Conservation (phyloP, 31 red algal species). For the Asparagopsis taxiformis region DNA sequence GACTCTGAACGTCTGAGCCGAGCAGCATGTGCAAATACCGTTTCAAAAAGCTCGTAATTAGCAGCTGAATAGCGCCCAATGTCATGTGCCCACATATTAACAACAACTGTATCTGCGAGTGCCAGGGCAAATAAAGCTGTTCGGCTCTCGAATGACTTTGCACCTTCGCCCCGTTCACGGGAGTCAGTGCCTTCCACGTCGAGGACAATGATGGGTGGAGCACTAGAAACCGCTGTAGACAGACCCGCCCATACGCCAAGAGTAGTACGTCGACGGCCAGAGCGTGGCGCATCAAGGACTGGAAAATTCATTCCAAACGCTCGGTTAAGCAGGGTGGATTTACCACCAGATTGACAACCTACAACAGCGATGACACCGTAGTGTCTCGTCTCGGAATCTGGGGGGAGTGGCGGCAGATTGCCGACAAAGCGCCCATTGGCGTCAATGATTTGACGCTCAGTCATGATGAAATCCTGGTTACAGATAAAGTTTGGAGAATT, state of each 20-base stretch:
- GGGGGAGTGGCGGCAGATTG: background rate
- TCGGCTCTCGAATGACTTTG: constrained; percentile 69
- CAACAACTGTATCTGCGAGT: constrained; percentile 77
- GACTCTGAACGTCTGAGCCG: constrained; percentile 7
- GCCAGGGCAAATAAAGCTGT: constrained; percentile 84
- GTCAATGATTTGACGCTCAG: constrained; percentile 21
- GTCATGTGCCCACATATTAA: constrained; percentile 97
- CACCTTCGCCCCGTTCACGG: constrained; percentile 88
- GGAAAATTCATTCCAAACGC: constrained; percentile 90
- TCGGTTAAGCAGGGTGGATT: constrained; percentile 91
- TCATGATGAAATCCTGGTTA: background rate
- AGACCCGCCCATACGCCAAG: constrained; percentile 78
- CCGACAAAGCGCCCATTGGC: constrained; percentile 3
- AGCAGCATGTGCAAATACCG: constrained; percentile 77
- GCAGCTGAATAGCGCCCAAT: constrained; percentile 84
- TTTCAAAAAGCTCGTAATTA: constrained; percentile 80
- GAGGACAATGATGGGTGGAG: constrained; percentile 52
- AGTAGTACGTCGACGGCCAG: constrained; percentile 87
- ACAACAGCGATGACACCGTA: constrained; percentile 85
- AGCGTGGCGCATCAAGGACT: constrained; percentile 75
- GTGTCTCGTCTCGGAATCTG: background rate
- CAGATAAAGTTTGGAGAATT: background rate
- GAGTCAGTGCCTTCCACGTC: constrained; percentile 96
- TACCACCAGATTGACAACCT: constrained; percentile 87
- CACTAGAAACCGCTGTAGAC: no score